These are phyloP conservation scores for Miamiensis avidus DNA, from an alignment of 169 alveolate species.

Conservation along the genomic window DNA sequence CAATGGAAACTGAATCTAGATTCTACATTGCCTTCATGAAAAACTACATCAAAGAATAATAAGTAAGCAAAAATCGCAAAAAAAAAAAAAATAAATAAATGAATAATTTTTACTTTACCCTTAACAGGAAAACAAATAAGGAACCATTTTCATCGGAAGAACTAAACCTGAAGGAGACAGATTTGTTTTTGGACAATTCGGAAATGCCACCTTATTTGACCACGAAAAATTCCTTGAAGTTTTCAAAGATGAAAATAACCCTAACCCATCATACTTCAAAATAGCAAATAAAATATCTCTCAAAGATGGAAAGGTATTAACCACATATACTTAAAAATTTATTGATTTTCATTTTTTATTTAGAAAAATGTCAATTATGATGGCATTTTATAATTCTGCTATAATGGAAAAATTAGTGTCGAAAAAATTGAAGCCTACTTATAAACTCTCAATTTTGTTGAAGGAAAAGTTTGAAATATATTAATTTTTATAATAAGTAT, in stretches of 20 bases:
- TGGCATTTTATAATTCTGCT: slow-evolving; percentile 31
- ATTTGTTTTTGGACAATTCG: slow-evolving; percentile 66
- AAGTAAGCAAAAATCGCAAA: neutral
- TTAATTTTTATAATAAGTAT: too few species aligned
- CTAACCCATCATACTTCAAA: slow-evolving; percentile 3
- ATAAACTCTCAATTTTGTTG: neutral
- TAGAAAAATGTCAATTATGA: slow-evolving; percentile 30
- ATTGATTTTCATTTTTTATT: too few species aligned
- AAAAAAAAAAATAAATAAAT: too few species aligned
- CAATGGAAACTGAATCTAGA: slow-evolving; percentile 64
- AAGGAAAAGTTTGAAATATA: neutral
- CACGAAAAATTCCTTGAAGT: slow-evolving; percentile 24
- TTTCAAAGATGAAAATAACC: slow-evolving; percentile 20
- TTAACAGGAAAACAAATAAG: slow-evolving; percentile 46
- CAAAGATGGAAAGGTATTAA: slow-evolving; percentile 42
- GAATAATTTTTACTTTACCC: neutral
- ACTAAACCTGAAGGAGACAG: slow-evolving; percentile 15
- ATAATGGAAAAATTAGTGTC: slow-evolving; percentile 30
- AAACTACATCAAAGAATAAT: slow-evolving; percentile 31
- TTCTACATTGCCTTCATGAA: slow-evolving; percentile 67
- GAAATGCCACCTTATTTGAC: slow-evolving; percentile 43
- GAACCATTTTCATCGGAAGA: slow-evolving; percentile 60
- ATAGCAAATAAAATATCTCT: slow-evolving; percentile 19
- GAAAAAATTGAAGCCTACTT: slow-evolving; percentile 18
- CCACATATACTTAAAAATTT: neutral